Conservation (phyloP, 2,329 filamentous ascomycete genomes). For the Simplicillium aogashimaense region DNA sequence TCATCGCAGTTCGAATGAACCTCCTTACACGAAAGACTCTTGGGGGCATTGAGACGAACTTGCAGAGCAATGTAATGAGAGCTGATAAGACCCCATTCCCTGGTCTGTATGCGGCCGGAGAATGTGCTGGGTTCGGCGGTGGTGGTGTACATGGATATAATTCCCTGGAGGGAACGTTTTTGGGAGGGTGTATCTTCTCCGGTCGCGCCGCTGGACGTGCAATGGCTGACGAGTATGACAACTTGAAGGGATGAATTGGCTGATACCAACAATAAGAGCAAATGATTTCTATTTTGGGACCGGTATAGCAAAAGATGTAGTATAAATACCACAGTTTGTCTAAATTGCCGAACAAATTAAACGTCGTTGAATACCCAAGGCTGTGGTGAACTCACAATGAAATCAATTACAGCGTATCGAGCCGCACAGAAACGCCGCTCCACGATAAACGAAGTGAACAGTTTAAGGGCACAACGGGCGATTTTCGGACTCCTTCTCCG, state of each 20-base stretch:
- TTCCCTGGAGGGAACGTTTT: slow-evolving; percentile 51
- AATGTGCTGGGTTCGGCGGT: slow-evolving; percentile 51
- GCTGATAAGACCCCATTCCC: slow-evolving; percentile 37
- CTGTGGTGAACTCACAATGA: too few relatives aligned
- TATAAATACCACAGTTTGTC: too few relatives aligned
- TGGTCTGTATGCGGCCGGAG: slow-evolving; percentile 49
- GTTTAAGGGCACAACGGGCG: too few relatives aligned
- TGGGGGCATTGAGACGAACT: slow-evolving; percentile 49
- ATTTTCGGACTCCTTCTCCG: too few relatives aligned
- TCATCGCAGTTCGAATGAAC: slow-evolving; percentile 52
- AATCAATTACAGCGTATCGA: too few relatives aligned
- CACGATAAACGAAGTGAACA: too few relatives aligned
- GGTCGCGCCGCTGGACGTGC: slow-evolving; percentile 45
- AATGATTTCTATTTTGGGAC: too few relatives aligned
- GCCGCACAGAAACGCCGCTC: too few relatives aligned
- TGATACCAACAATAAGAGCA: neutral
- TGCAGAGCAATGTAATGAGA: slow-evolving; percentile 44
- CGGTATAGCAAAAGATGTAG: too few relatives aligned
- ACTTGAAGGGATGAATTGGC: neutral
- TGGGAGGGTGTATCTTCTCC: slow-evolving; percentile 55
- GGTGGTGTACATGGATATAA: slow-evolving; percentile 54
- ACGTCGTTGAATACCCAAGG: too few relatives aligned
- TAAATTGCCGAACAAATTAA: too few relatives aligned
- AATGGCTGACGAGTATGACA: slow-evolving; percentile 34
- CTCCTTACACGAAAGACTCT: slow-evolving; percentile 52